Conservation (phyloP, 2,329 filamentous ascomycete genomes). For the Sclerotinia trifoliorum region DNA sequence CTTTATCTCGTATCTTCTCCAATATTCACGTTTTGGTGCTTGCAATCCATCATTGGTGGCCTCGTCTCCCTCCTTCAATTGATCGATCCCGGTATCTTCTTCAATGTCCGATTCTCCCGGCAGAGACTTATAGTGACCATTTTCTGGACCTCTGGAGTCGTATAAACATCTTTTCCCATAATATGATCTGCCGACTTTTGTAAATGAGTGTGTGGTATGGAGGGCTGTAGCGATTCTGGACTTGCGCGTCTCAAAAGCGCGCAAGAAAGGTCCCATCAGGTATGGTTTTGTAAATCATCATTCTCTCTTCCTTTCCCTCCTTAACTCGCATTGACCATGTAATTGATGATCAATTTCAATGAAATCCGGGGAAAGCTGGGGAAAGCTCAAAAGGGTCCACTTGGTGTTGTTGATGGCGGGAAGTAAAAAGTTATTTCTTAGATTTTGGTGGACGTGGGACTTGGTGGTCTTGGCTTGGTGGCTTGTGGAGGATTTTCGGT, state of each 20-base stretch:
- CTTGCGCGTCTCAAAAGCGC: slow-evolving; percentile 9
- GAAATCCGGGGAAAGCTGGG: slow-evolving; percentile 18
- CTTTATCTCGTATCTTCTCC: slow-evolving; percentile 8
- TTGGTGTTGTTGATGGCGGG: slow-evolving; percentile 18
- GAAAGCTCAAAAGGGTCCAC: slow-evolving; percentile 5
- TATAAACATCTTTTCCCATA: slow-evolving; percentile 6
- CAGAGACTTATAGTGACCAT: not conserved
- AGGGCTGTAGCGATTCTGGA: not conserved
- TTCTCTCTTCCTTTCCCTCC: not conserved
- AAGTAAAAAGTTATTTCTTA: slow-evolving; percentile 11
- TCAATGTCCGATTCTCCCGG: not conserved
- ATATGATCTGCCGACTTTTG: not conserved
- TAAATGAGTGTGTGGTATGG: not conserved
- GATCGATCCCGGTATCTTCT: too few species aligned
- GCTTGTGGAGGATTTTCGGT: slow-evolving; percentile 2
- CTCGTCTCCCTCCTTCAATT: not conserved
- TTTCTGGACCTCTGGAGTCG: not conserved
- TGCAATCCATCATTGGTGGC: not conserved
- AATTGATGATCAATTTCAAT: slow-evolving; percentile 1
- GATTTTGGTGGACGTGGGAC: not conserved
- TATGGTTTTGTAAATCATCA: not conserved
- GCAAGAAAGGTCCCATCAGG: slow-evolving; percentile 7
- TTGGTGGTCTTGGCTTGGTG: not conserved
- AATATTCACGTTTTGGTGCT: not conserved
- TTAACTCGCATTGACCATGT: slow-evolving; percentile 18